These are phyloP conservation scores for Melastoma candidum DNA, from an alignment of 441 rosid genomes.

Conservation along the genomic window DNA sequence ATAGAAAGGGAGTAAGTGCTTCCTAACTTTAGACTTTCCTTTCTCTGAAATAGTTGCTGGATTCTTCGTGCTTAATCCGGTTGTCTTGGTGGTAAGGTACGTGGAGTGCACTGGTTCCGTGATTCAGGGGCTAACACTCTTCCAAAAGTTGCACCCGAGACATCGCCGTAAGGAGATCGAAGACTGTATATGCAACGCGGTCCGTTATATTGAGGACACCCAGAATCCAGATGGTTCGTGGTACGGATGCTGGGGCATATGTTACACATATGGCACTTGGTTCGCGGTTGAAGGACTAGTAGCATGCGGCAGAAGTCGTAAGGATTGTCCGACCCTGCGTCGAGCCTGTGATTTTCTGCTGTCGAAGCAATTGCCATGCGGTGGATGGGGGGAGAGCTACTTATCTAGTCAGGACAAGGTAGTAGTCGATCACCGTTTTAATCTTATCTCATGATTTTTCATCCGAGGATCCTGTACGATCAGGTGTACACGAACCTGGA, in stretches of 20 bases:
- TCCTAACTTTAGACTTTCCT: no score
- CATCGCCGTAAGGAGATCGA: constrained; percentile 25
- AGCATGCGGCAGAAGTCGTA: constrained; percentile 24
- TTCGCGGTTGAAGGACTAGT: constrained; percentile 28
- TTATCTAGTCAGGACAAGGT: constrained; percentile 31
- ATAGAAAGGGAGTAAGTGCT: constrained; percentile 31
- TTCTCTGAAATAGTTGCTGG: no score
- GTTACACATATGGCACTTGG: constrained; percentile 38
- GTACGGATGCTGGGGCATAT: constrained; percentile 40
- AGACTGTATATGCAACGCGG: constrained; percentile 12
- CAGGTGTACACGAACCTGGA: constrained; percentile 30
- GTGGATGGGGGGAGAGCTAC: constrained; percentile 49
- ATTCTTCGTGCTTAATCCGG: no score
- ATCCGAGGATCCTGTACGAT: not conserved
- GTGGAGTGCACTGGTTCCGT: constrained; percentile 35
- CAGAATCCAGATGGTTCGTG: constrained; percentile 36
- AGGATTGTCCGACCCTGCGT: constrained; percentile 18
- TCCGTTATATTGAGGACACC: constrained; percentile 20
- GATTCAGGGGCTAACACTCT: constrained; percentile 27
- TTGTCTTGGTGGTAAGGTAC: constrained; percentile 15
- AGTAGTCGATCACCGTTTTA: no score
- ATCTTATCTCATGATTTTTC: no score
- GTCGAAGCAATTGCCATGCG: constrained; percentile 28
- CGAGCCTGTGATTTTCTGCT: constrained; percentile 32
- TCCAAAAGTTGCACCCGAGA: constrained; percentile 24